Evolutionary conservation across 1,139 yeast species (phyloP), one percentile per base, ranked within the genome.

Genomic region (Dujonia santamariae): DNA sequence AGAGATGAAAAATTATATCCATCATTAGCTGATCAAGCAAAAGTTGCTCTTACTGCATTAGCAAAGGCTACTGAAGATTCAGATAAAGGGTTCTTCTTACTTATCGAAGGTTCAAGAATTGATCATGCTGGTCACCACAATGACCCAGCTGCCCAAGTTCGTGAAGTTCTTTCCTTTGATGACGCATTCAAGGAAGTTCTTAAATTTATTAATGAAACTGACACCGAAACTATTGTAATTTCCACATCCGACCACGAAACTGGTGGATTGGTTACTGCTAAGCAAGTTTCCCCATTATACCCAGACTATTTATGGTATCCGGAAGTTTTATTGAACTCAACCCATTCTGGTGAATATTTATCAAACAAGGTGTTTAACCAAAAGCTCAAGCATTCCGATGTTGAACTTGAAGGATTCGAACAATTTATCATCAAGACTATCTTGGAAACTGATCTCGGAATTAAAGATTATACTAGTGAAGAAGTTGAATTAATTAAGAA

Each of bases 101-200:
- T 87, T 54, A 75, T 87, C 40, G 96, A 87, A 63, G 95, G 95
- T 7, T 83, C 94, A 11, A 71, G 96, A 55, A 86, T 87, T 48
- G 96, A 87, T 56, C 96, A 87, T 55, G 95, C 95, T 3, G 95
- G 95, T 26, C 96, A 87, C 55, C 77, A 74, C 45, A 87, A 87
- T 51, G 96, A 87, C 53, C 88, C 96, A 9, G 86, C 87, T 9
- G 92, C 95, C 8, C 95, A 85, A 59, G 88, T 80, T 7, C 67
- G 82, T 44, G 94, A 84, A 53, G 85, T 82, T 3, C 57, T 83
- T 41, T 88, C 86, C 2, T 87, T 77, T 53, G 94, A 85, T 53
- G 78, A 72, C 36, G 87, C 94, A 3, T 84, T 83, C 57, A 56
- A 72, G 44, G 80, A 83, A 6, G 95, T 81, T 3, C 54, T 75